A percentile compares a stretch with the other conserved stretches of the same genome.
Evolutionary conservation across 768 basidiomycete genomes (phyloP).

Genomic region (Amylocystis lapponica): DNA sequence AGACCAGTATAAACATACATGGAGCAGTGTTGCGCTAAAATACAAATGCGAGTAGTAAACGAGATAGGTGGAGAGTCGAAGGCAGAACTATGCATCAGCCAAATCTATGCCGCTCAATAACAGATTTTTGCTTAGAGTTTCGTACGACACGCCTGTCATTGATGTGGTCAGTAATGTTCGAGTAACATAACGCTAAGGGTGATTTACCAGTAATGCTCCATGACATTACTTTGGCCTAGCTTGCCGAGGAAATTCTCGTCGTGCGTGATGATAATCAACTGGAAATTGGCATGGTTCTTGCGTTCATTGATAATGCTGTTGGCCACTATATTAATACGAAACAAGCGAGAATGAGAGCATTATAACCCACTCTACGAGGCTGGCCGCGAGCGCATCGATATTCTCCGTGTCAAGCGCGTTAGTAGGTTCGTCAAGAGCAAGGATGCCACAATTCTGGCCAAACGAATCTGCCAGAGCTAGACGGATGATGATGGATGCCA

Average conservation of each 20-base stretch:
- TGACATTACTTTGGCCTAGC: slow-evolving; percentile 84
- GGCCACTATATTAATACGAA: background rate
- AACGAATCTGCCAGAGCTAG: slow-evolving; percentile 97
- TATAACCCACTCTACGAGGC: slow-evolving; percentile 78
- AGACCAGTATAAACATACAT: too few species aligned
- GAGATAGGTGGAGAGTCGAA: too few species aligned
- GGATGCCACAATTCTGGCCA: slow-evolving; percentile 94
- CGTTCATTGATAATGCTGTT: slow-evolving; percentile 92
- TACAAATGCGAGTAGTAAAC: too few species aligned
- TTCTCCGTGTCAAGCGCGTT: slow-evolving; percentile 96
- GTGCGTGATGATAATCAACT: slow-evolving; percentile 95
- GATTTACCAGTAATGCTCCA: slow-evolving; percentile 87
- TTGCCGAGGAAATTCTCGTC: slow-evolving; percentile 93
- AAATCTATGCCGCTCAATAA: slow-evolving; percentile 67
- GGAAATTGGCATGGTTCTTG: slow-evolving; percentile 86
- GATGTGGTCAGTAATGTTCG: background rate
- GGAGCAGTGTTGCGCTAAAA: too few species aligned
- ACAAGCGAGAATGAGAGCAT: background rate
- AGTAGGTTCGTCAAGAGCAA: slow-evolving; percentile 96
- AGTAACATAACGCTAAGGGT: background rate
- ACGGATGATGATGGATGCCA: slow-evolving; percentile 96
- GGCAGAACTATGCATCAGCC: slow-evolving; percentile 33
- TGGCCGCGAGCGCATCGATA: slow-evolving; percentile 87
- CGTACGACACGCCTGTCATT: slow-evolving; percentile 63
- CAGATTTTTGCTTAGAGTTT: slow-evolving; percentile 64